Percentiles rank a stretch among this genome's conserved stretches.
phyloP scores from a whole-genome alignment of 75 land plant genomes.

The Pinus tabuliformis region DNA sequence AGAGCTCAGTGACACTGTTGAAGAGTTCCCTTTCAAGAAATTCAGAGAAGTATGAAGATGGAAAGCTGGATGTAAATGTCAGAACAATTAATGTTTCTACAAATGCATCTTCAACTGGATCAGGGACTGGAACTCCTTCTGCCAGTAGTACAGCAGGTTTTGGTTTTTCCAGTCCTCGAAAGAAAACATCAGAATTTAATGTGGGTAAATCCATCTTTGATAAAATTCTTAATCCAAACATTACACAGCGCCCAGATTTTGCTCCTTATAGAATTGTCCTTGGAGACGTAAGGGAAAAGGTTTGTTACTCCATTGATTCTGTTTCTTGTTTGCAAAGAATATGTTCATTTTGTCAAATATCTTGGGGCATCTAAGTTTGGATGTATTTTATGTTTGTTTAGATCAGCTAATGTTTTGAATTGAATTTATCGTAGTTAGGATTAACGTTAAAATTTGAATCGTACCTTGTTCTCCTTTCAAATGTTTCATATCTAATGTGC shows the following conservation, averaged over 20 bases:
- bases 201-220: constrained; percentile 76
- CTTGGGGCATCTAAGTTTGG: neutral
- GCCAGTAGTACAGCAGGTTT: constrained; percentile 11
- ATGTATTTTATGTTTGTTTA: neutral
- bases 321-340: neutral
- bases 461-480: neutral
- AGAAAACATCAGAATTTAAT: constrained; percentile 66
- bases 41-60: neutral
- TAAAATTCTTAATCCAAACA: constrained; percentile 84
- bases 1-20: constrained; percentile 3
- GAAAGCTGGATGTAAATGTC: constrained; percentile 1
- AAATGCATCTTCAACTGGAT: constrained; percentile 1
- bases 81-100: neutral
- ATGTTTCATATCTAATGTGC: neutral
- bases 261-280: constrained; percentile 91
- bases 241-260: constrained; percentile 67
- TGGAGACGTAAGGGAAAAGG: constrained; percentile 89
- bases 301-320: constrained; percentile 7
- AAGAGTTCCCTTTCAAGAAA: neutral
- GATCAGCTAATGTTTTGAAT: neutral
- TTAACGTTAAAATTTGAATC: neutral
- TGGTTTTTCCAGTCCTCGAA: constrained; percentile 42
- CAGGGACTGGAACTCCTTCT: constrained; percentile 15
- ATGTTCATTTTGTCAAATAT: neutral
- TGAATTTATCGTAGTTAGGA: neutral